Base-by-base conservation (phyloP, 352 stramenopile genomes). In the Globisporangium rhizosaccharum region DNA sequence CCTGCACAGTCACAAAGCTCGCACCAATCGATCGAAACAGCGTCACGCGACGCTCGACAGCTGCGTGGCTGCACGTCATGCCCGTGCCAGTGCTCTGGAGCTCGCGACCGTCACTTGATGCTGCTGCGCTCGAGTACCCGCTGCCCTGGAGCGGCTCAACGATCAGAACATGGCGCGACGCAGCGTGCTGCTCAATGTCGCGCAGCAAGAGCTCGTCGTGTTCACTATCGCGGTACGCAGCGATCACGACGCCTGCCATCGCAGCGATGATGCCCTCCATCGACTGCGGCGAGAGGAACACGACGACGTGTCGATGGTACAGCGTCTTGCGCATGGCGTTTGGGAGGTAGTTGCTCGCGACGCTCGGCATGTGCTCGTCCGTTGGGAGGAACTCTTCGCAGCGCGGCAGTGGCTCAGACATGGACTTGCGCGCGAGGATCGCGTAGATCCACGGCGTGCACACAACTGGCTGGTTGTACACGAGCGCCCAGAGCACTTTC, bases 401-500 rank as follows among this genome's bases (percentile, higher is more conserved):
- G 15, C 78, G 71, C 25, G 86, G 86, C 41, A 95, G 61, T 14
- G 81, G 72, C 52, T 92, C 80, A 1, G 86, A 80, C 41, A 95
- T 62, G 46, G 73, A 90, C 54, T 84, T 81, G 51, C 86, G 86
- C 17, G 76, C 75, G 25, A 89, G 65, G 47, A 95, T 83, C 17
- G 80, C 84, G 46, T 88, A 86, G 39, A 95, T 75, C 86, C 86
- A 95, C 12, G 77, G 68, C 36, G 82, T 90, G 49, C 71, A 86
- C 51, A 95, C 86, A 52, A 95, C 82, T 0, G 81, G 85, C 50
- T 94, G 86, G 49, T 87, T 91, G 64, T 87, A 86, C 56, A 94
- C 84, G 17, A 95, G 72, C 11, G 86, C 82, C 86, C 86, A 95
- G 11, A 95, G 72, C 56, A 94, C 78, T 53, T 95, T 95, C 26